Conservation (phyloP, 1,139 yeast genomes). For the Blastobotrys illinoisensis region DNA sequence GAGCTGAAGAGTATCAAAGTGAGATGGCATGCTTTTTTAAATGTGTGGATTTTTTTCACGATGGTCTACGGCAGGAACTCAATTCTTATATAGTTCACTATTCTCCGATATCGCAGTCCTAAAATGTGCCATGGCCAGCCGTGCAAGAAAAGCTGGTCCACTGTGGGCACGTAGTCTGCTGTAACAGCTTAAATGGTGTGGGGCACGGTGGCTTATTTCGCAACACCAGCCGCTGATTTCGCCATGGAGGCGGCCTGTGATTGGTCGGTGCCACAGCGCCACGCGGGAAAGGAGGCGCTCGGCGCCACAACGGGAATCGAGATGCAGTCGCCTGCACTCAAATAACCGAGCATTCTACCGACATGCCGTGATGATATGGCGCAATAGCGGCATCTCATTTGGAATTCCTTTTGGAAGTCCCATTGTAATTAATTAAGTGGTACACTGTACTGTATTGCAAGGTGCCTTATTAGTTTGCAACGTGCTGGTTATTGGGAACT, state of each 20-base stretch:
- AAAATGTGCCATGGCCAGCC: neutral
- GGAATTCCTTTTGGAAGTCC: too few species aligned
- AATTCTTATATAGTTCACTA: neutral
- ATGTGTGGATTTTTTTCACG: neutral
- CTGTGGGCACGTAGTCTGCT: too few species aligned
- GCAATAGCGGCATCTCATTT: neutral
- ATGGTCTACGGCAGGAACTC: too few species aligned
- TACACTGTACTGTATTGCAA: too few species aligned
- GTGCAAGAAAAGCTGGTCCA: neutral
- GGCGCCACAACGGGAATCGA: neutral
- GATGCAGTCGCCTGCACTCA: neutral
- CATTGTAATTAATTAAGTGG: too few species aligned
- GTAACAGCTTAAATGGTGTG: neutral
- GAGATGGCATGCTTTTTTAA: slow-evolving; percentile 32
- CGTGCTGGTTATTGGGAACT: too few species aligned
- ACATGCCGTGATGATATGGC: neutral
- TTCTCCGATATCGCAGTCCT: neutral
- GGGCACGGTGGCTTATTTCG: neutral
- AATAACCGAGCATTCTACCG: neutral
- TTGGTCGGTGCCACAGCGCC: neutral
- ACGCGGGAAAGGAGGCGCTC: neutral
- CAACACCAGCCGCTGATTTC: neutral
- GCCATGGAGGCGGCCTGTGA: neutral
- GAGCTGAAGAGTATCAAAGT: slow-evolving; percentile 85
- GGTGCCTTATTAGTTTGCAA: too few species aligned